These are phyloP conservation scores for Bassia scoparia DNA, from an alignment of 148 eudicot species.

Conservation along the genomic window DNA sequence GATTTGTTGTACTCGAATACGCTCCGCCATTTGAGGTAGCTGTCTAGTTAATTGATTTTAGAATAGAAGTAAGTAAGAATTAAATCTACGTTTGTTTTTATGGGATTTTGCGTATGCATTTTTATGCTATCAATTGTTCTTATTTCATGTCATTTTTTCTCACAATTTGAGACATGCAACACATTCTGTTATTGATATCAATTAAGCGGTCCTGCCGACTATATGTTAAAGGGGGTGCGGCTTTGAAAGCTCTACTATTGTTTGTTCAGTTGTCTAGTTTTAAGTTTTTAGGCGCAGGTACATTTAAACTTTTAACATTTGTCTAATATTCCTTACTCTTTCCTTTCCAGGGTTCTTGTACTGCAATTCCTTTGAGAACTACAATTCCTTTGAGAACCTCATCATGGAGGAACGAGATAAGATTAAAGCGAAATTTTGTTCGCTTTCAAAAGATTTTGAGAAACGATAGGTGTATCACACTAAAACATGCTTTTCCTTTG, in stretches of 20 bases:
- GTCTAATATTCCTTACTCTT: slow-evolving; percentile 6
- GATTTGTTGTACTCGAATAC: no score
- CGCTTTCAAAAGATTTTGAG: slow-evolving; percentile 34
- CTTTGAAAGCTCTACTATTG: not conserved
- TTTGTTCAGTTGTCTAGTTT: not conserved
- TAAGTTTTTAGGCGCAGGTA: not conserved
- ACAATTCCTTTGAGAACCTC: slow-evolving; percentile 36
- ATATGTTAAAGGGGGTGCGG: not conserved
- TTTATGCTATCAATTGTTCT: no score
- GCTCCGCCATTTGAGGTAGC: no score
- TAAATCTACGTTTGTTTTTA: no score
- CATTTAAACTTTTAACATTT: not conserved
- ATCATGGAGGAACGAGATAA: slow-evolving; percentile 41
- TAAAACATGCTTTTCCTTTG: slow-evolving; percentile 39
- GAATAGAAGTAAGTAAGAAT: no score
- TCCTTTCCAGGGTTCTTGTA: slow-evolving; percentile 44
- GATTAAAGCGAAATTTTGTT: slow-evolving; percentile 31
- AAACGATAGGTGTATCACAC: slow-evolving; percentile 32
- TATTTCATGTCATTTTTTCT: no score
- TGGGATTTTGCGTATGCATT: no score
- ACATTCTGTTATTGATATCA: no score
- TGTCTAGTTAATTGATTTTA: no score
- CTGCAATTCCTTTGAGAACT: slow-evolving; percentile 35
- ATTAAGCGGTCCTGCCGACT: no score
- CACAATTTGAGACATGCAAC: no score